phyloP scores from a whole-genome alignment of 2,329 filamentous ascomycete genomes.

The Penicillium palitans region DNA sequence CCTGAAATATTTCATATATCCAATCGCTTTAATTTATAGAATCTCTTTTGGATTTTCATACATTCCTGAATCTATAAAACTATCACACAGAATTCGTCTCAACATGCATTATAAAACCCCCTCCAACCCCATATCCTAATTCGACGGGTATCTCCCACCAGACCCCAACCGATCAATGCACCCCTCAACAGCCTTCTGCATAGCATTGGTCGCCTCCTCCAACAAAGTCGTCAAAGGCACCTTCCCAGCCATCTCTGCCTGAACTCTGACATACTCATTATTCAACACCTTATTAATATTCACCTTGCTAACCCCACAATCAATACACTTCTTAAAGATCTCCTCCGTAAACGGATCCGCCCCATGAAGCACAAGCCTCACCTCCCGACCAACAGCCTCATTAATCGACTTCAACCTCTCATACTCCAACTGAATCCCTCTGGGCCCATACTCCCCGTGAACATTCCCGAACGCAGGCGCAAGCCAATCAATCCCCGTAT shows the following conservation, averaged over 20 bases:
- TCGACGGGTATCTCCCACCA: constrained; percentile 36
- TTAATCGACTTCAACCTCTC: constrained; percentile 53
- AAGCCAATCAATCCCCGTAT: constrained; percentile 70
- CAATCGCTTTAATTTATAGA: constrained; percentile 10
- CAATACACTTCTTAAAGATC: constrained; percentile 56
- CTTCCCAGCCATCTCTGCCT: constrained; percentile 52
- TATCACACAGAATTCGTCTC: neutral
- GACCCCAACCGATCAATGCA: constrained; percentile 56
- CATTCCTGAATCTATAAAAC: neutral
- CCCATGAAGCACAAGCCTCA: constrained; percentile 59
- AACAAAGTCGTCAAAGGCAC: constrained; percentile 55
- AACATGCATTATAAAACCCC: neutral
- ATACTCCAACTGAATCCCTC: constrained; percentile 64
- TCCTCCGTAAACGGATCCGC: constrained; percentile 59
- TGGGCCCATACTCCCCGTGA: constrained; percentile 69
- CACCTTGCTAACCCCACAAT: constrained; percentile 56
- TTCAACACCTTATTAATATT: constrained; percentile 63
- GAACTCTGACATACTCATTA: constrained; percentile 50
- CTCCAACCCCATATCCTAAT: neutral
- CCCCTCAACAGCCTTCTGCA: constrained; percentile 57
- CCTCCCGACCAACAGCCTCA: constrained; percentile 49
- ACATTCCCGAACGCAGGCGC: constrained; percentile 77
- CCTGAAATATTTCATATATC: constrained; percentile 18
- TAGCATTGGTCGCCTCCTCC: constrained; percentile 56
- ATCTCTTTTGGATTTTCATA: neutral